phyloP scores from a whole-genome alignment of 2,329 filamentous ascomycete species.

The Rhinocladiella similis region DNA sequence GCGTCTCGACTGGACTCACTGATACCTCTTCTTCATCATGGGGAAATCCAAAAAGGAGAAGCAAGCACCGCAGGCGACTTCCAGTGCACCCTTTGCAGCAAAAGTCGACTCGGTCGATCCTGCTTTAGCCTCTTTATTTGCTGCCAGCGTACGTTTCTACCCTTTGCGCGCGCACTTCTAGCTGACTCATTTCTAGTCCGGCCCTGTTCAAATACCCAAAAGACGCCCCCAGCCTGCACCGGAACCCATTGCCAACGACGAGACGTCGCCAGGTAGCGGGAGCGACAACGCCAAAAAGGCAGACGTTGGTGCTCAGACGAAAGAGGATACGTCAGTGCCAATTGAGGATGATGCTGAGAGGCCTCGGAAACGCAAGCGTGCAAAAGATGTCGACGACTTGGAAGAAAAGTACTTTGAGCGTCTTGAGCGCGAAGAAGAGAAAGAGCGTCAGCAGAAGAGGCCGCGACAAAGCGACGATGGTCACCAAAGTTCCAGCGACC shows the following conservation, averaged over 20 bases:
- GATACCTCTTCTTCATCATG: slow-evolving; percentile 4
- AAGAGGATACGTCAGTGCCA: too few species aligned
- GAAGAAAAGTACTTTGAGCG: slow-evolving; percentile 28
- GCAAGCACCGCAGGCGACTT: not conserved
- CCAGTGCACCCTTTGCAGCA: slow-evolving; percentile 3
- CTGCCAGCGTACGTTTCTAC: slow-evolving; percentile 63
- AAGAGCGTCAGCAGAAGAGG: slow-evolving; percentile 32
- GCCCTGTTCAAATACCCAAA: slow-evolving; percentile 37
- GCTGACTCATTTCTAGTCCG: slow-evolving; percentile 29
- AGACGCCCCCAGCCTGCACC: slow-evolving; percentile 32
- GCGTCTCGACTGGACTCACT: too few species aligned
- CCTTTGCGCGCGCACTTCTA: not conserved
- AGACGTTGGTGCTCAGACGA: too few species aligned
- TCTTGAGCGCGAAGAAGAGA: slow-evolving; percentile 28
- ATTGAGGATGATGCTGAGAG: not conserved
- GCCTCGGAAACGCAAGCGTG: slow-evolving; percentile 38
- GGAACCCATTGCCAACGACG: not conserved
- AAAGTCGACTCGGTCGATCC: slow-evolving; percentile 61
- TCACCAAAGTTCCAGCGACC: slow-evolving; percentile 36
- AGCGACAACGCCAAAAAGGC: not conserved
- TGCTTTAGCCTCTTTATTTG: slow-evolving; percentile 68
- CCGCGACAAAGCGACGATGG: slow-evolving; percentile 38
- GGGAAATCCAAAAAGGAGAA: slow-evolving; percentile 14
- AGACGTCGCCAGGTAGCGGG: slow-evolving; percentile 24
- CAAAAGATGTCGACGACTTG: slow-evolving; percentile 26